These are phyloP conservation scores for Shiraia sp. DNA, from an alignment of 2,329 filamentous ascomycete species.

Conservation along the genomic window DNA sequence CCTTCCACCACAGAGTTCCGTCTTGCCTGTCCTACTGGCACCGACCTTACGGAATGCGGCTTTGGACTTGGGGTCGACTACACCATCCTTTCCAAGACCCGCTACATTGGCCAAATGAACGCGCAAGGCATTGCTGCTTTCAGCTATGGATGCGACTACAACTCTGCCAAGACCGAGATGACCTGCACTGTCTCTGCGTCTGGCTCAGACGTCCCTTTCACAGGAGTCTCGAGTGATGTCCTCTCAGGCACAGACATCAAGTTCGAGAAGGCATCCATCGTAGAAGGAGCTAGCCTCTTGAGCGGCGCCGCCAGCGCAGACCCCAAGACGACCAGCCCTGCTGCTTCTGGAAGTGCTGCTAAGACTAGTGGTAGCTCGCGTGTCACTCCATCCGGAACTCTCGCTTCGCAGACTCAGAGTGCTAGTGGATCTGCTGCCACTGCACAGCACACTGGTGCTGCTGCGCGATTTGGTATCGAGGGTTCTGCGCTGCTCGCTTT, in stretches of 20 bases:
- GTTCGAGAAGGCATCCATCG: constrained; percentile 27
- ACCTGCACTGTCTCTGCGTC: constrained; percentile 28
- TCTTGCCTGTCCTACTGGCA: constrained; percentile 26
- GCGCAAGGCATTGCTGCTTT: constrained; percentile 20
- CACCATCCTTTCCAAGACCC: constrained; percentile 23
- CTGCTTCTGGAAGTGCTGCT: constrained; percentile 9
- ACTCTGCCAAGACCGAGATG: constrained; percentile 24
- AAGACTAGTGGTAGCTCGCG: constrained; percentile 7
- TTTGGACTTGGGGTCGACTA: constrained; percentile 24
- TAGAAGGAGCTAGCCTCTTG: constrained; percentile 26
- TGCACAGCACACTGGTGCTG: constrained; percentile 26
- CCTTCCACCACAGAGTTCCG: constrained; percentile 26
- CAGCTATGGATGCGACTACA: constrained; percentile 31
- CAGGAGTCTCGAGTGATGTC: constrained; percentile 13
- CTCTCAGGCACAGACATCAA: constrained; percentile 21
- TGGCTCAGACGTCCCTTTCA: constrained; percentile 15
- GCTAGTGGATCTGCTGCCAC: constrained; percentile 8
- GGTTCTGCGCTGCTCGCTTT: constrained; percentile 23
- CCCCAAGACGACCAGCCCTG: constrained; percentile 7
- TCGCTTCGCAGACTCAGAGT: constrained; percentile 7
- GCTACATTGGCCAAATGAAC: constrained; percentile 24
- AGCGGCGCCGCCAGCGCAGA: constrained; percentile 15
- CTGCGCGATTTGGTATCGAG: constrained; percentile 20
- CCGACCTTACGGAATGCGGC: constrained; percentile 27
- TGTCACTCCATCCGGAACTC: constrained; percentile 9